Percentiles rank a stretch among this genome's conserved stretches.
Conservation (phyloP, 805 yeast species). For the Priceomyces melissophilus region DNA sequence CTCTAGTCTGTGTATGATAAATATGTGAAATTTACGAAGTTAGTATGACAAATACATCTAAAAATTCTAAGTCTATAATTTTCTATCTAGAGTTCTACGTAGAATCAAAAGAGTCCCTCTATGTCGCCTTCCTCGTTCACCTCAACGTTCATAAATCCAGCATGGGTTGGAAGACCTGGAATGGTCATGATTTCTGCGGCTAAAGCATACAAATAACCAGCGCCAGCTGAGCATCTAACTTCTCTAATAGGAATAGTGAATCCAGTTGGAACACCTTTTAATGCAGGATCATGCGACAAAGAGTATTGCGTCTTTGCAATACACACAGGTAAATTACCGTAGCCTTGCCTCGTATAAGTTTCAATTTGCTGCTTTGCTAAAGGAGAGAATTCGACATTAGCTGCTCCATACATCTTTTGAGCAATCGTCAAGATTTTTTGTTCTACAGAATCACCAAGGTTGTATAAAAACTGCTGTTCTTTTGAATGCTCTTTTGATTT, state of each 20-base stretch:
- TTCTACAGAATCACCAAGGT: constrained; percentile 68
- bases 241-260: constrained; percentile 93
- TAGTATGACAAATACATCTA: neutral
- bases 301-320: constrained; percentile 98
- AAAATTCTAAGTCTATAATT: neutral
- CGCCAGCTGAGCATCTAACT: constrained; percentile 92
- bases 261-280: constrained; percentile 94
- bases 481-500: constrained; percentile 32
- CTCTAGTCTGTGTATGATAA: neutral
- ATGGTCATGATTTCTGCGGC: constrained; percentile 97
- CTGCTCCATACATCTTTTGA: constrained; percentile 89
- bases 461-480: constrained; percentile 59
- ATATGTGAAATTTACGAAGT: neutral
- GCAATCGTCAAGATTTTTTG: constrained; percentile 79
- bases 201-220: constrained; percentile 92
- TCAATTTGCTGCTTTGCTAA: constrained; percentile 79
- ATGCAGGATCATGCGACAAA: constrained; percentile 85
- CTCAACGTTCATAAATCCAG: constrained; percentile 97
- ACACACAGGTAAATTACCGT: constrained; percentile 87
- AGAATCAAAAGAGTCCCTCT: constrained; percentile 74
- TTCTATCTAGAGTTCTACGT: neutral
- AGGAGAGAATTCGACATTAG: constrained; percentile 74
- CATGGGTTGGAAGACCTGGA: constrained; percentile 94
- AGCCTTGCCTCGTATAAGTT: constrained; percentile 81
- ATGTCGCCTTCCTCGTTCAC: constrained; percentile 87